Evolutionary conservation across 1,139 yeast genomes (phyloP).

Genomic region (Nakaseomyces nivariensis): DNA sequence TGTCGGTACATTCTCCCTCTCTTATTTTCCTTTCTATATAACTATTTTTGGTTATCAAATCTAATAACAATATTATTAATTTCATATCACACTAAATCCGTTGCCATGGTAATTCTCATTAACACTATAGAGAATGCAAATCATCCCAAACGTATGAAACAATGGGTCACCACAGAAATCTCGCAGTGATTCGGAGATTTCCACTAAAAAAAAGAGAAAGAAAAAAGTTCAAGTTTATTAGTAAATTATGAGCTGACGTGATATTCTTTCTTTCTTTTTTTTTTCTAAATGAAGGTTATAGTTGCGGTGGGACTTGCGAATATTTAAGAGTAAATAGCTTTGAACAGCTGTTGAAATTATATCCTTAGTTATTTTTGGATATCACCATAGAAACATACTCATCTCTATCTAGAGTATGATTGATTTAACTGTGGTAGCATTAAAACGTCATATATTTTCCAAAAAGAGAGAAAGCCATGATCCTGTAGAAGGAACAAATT

Average conservation of each 20-base stretch:
- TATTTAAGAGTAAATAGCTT: too few relatives aligned
- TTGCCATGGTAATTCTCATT: too few relatives aligned
- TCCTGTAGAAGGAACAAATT: background rate
- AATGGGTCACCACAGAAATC: background rate
- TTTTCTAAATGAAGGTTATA: too few relatives aligned
- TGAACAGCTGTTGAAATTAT: too few relatives aligned
- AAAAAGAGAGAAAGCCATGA: background rate
- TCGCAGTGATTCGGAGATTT: background rate
- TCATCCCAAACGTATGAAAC: background rate
- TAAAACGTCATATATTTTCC: background rate
- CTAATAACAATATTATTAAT: background rate
- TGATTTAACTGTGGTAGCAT: background rate
- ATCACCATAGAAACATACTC: too few relatives aligned
- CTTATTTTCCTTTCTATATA: background rate
- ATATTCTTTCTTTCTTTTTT: background rate
- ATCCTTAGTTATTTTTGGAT: background rate
- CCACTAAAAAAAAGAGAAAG: slow-evolving; percentile 2
- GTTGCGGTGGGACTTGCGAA: too few relatives aligned
- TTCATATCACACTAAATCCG: too few relatives aligned
- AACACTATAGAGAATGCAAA: too few relatives aligned
- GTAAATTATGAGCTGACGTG: too few relatives aligned
- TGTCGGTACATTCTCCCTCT: background rate
- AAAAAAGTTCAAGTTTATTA: background rate
- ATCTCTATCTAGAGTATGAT: background rate
- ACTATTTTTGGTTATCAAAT: too few relatives aligned